Conservation (phyloP, 352 stramenopile genomes). For the Phytophthora nicotianae region DNA sequence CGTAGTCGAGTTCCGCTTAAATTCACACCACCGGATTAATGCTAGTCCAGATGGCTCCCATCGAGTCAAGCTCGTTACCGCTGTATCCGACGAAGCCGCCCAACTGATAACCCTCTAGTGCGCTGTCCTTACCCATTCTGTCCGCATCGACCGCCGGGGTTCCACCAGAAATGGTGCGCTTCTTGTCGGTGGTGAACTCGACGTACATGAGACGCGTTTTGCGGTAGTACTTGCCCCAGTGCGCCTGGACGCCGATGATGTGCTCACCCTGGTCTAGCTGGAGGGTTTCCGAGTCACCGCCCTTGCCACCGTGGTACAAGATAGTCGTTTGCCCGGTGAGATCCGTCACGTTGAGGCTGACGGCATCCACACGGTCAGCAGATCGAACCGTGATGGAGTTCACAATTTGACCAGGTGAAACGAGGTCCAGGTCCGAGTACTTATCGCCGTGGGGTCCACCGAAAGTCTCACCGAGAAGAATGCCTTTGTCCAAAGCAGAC, state of each 20-base stretch:
- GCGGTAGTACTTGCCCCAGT: slow-evolving; percentile 16
- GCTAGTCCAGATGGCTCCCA: slow-evolving; percentile 11
- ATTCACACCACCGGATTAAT: background rate
- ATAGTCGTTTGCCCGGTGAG: background rate
- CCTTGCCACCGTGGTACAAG: slow-evolving; percentile 13
- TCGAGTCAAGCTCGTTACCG: slow-evolving; percentile 10
- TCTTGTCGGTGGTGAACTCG: slow-evolving; percentile 11
- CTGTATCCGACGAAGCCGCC: slow-evolving; percentile 8
- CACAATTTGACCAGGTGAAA: slow-evolving; percentile 12
- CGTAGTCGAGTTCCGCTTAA: background rate
- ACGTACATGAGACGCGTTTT: slow-evolving; percentile 27
- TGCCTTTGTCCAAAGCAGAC: background rate
- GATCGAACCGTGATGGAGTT: slow-evolving; percentile 7
- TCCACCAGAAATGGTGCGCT: slow-evolving; percentile 2
- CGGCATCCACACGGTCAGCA: slow-evolving; percentile 11
- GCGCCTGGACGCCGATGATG: slow-evolving; percentile 15
- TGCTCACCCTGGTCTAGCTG: slow-evolving; percentile 1
- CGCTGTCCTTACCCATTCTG: background rate
- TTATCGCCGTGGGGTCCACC: slow-evolving; percentile 15
- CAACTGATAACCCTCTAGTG: slow-evolving; percentile 8
- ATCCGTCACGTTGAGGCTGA: slow-evolving; percentile 5
- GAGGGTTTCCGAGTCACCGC: slow-evolving; percentile 3
- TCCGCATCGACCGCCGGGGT: slow-evolving; percentile 7
- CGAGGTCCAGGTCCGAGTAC: slow-evolving; percentile 9
- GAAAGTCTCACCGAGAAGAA: slow-evolving; percentile 5